phyloP scores from a whole-genome alignment of 345 rosid species.

The Crucihimalaya himalaica region DNA sequence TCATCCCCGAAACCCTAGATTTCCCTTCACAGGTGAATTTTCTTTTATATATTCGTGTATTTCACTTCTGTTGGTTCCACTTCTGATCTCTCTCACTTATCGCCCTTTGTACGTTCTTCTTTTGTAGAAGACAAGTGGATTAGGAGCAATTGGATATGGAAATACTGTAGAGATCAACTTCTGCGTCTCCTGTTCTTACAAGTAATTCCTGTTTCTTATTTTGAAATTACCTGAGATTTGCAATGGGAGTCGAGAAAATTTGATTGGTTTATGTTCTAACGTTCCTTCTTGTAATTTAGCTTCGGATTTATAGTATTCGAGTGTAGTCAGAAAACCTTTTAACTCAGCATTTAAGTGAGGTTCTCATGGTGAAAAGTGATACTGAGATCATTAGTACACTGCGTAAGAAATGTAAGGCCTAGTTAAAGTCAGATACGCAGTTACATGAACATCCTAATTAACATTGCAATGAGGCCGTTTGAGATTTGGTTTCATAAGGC shows the following conservation, averaged over 20 bases:
- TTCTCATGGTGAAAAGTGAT: neutral
- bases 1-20: conserved; percentile 46
- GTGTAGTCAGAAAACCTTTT: neutral
- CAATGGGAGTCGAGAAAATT: neutral
- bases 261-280: neutral
- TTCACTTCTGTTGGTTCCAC: neutral
- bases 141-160: conserved; percentile 66
- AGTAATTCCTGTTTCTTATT: conserved; percentile 36
- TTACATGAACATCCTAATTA: neutral
- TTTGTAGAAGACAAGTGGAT: conserved; percentile 47
- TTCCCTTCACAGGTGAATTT: conserved; percentile 52
- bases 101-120: neutral
- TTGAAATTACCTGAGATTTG: neutral
- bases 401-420: neutral
- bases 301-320: neutral
- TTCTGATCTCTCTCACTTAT: neutral
- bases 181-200: conserved; percentile 87
- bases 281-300: neutral
- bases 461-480: neutral
- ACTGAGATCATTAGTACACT: neutral
- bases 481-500: neutral
- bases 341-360: neutral
- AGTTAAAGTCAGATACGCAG: neutral
- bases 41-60: neutral
- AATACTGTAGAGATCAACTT: conserved; percentile 67